phyloP scores from a whole-genome alignment of 345 rosid genomes.

The Eucalyptus albens region DNA sequence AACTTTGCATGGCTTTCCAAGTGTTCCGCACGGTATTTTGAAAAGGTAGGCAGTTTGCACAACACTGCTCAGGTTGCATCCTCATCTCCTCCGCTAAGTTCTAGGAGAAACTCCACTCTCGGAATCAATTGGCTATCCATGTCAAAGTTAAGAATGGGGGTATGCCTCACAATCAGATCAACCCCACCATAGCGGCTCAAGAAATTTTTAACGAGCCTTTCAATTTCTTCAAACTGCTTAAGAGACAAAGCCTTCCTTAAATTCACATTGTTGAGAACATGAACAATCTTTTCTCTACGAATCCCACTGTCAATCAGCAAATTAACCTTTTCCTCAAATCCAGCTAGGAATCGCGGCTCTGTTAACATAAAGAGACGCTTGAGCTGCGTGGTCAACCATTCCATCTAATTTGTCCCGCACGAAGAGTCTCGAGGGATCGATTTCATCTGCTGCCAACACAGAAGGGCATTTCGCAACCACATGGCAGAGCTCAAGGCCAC shows the following conservation, averaged over 20 bases:
- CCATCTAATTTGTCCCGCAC: conserved; percentile 27
- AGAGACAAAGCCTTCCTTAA: too few species aligned
- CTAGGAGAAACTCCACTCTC: too few species aligned
- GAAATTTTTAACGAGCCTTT: not conserved
- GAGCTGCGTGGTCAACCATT: conserved; percentile 30
- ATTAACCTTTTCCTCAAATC: conserved; percentile 14
- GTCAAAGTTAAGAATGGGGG: too few species aligned
- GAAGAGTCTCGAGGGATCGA: conserved; percentile 26
- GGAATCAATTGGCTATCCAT: too few species aligned
- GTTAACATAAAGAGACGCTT: conserved; percentile 24
- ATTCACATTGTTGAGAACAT: too few species aligned
- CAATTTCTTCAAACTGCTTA: too few species aligned
- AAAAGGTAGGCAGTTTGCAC: conserved; percentile 46
- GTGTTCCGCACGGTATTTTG: conserved; percentile 48
- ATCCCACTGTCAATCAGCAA: not conserved
- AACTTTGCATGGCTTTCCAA: conserved; percentile 40
- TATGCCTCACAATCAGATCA: too few species aligned
- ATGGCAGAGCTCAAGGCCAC: conserved; percentile 25
- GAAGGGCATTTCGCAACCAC: conserved; percentile 35
- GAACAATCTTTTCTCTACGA: too few species aligned
- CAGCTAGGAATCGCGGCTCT: conserved; percentile 33
- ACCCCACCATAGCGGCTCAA: too few species aligned
- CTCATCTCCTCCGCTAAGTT: too few species aligned
- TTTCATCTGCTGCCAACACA: conserved; percentile 39
- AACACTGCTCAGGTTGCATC: not conserved